phyloP scores from a whole-genome alignment of 2,329 filamentous ascomycete genomes.

The Leptographium galeiforme region DNA sequence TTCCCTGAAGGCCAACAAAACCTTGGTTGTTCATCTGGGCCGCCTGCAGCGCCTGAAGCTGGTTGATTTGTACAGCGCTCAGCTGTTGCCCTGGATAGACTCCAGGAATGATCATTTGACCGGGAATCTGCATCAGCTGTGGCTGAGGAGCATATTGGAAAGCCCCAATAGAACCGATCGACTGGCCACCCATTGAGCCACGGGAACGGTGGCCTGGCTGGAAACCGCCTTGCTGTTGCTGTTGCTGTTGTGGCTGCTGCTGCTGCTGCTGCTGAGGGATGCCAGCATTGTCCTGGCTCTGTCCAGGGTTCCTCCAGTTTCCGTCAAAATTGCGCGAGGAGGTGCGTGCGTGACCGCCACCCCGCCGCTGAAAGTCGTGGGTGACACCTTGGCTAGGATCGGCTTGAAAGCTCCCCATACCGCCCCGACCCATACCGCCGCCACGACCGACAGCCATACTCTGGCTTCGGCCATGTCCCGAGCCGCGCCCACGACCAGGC shows the following conservation, averaged over 20 bases:
- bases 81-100: slow-evolving; percentile 74
- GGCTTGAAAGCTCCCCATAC: slow-evolving; percentile 36
- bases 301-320: slow-evolving; percentile 81
- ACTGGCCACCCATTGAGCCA: slow-evolving; percentile 71
- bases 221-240: slow-evolving; percentile 53
- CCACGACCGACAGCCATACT: slow-evolving; percentile 70
- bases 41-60: slow-evolving; percentile 84
- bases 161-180: slow-evolving; percentile 66
- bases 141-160: slow-evolving; percentile 86
- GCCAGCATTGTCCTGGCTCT: slow-evolving; percentile 45
- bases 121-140: slow-evolving; percentile 74
- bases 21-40: slow-evolving; percentile 70
- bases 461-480: slow-evolving; percentile 65
- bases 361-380: slow-evolving; percentile 52
- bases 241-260: slow-evolving; percentile 36
- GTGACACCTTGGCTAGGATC: slow-evolving; percentile 28
- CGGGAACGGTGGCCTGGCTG: slow-evolving; percentile 85
- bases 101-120: slow-evolving; percentile 74
- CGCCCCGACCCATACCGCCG: slow-evolving; percentile 53
- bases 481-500: slow-evolving; percentile 38
- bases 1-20: slow-evolving; percentile 52
- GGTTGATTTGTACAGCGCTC: slow-evolving; percentile 75
- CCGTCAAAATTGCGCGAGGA: slow-evolving; percentile 91
- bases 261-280: slow-evolving; percentile 17
- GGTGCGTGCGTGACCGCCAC: slow-evolving; percentile 68